Evolutionary conservation across 1,284 basidiomycete genomes (phyloP).

Genomic region (Schizophyllum commune): DNA sequence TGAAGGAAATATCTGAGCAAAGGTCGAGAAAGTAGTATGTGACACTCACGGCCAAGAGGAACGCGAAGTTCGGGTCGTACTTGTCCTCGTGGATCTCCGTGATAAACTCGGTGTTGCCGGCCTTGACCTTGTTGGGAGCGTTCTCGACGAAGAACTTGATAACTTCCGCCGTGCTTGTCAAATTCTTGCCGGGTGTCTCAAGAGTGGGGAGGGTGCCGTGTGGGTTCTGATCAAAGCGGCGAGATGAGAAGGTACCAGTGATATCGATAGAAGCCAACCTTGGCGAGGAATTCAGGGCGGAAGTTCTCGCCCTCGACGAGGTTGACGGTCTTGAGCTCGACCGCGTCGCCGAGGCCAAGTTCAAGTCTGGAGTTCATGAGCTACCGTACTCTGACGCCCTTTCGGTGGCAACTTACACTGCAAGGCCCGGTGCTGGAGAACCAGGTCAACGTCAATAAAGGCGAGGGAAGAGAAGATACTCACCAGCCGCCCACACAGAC

Average conservation of each 20-base stretch:
- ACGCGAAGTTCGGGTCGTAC: conserved; percentile 52
- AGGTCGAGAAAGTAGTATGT: not conserved
- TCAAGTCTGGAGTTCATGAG: conserved; percentile 20
- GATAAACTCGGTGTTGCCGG: conserved; percentile 31
- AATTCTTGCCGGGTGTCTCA: conserved; percentile 33
- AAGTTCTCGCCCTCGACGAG: conserved; percentile 57
- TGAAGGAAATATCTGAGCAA: conserved; percentile 12
- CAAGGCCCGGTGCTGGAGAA: conserved; percentile 30
- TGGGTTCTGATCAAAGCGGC: conserved; percentile 32
- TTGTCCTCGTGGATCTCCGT: conserved; percentile 43
- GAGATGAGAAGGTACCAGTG: not conserved
- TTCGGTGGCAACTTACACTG: conserved; percentile 28
- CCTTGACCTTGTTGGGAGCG: conserved; percentile 30
- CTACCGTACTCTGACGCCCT: no score
- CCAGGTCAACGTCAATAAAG: not conserved
- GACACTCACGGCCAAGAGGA: conserved; percentile 40
- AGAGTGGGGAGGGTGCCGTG: conserved; percentile 50
- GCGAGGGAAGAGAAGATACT: not conserved
- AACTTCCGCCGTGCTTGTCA: conserved; percentile 41
- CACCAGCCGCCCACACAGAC: conserved; percentile 40
- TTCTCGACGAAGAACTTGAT: conserved; percentile 38
- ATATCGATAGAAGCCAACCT: conserved; percentile 25
- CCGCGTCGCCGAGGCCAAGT: conserved; percentile 30
- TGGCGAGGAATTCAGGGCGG: conserved; percentile 44
- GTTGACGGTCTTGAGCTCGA: conserved; percentile 32